Evolutionary conservation across 768 basidiomycete species (phyloP).

Genomic region (Mycena kentingensis): DNA sequence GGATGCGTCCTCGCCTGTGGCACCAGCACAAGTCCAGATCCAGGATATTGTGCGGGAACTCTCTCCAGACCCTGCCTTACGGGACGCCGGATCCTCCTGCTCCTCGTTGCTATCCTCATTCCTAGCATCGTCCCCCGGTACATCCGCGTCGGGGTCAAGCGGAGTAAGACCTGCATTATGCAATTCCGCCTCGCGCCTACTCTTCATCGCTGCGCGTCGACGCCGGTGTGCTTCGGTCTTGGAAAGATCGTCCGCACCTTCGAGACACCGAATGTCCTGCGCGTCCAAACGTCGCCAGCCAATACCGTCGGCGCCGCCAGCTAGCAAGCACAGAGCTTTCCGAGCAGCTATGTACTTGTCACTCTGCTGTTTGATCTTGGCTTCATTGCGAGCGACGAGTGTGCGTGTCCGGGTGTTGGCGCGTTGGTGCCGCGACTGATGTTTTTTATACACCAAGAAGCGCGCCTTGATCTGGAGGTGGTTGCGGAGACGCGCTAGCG

Average conservation of each 20-base stretch:
- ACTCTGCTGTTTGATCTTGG: slow-evolving; percentile 5
- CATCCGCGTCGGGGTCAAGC: too few species aligned
- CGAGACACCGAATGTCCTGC: slow-evolving; percentile 7
- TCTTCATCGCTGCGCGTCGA: not conserved
- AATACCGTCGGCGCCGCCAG: not conserved
- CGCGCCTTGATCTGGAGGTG: slow-evolving; percentile 14
- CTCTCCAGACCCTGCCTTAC: not conserved
- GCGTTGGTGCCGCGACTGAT: slow-evolving; percentile 1
- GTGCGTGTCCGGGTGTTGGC: slow-evolving; percentile 11
- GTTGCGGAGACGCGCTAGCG: slow-evolving; percentile 6
- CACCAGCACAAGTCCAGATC: slow-evolving; percentile 2
- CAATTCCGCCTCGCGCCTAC: not conserved
- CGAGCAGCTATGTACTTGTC: slow-evolving; percentile 15
- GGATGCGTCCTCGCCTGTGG: not conserved
- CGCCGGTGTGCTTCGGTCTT: not conserved
- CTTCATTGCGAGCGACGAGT: slow-evolving; percentile 9
- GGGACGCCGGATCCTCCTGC: not conserved
- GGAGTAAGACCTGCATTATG: not conserved
- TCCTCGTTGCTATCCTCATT: not conserved
- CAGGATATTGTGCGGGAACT: not conserved
- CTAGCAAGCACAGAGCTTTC: slow-evolving; percentile 1
- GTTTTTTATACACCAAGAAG: not conserved
- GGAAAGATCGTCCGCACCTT: not conserved
- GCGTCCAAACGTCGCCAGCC: not conserved
- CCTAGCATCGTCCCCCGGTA: not conserved